Conservation (phyloP, 768 basidiomycete species). For the Panaeolus cyanescens region DNA sequence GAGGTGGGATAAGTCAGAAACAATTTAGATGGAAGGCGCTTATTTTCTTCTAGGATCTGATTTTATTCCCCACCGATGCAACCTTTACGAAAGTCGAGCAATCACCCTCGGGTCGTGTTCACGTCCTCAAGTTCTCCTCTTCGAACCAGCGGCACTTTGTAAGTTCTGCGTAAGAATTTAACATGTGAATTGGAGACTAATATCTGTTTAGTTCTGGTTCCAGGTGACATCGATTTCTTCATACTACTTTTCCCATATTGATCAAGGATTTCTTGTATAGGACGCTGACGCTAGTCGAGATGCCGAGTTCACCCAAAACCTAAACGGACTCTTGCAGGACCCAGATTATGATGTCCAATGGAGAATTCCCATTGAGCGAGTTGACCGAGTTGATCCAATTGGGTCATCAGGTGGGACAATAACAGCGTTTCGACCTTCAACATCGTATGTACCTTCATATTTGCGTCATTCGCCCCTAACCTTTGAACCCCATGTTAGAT, state of each 20-base stretch:
- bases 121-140: constrained; percentile 90
- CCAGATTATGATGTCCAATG: constrained; percentile 64
- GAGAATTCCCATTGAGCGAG: constrained; percentile 37
- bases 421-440: constrained; percentile 26
- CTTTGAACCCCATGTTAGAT: constrained; percentile 9
- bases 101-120: constrained; percentile 65
- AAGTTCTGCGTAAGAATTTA: constrained; percentile 6
- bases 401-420: constrained; percentile 46
- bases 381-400: constrained; percentile 42
- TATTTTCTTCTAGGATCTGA: constrained; percentile 62
- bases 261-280: constrained; percentile 32
- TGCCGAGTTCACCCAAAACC: constrained; percentile 69
- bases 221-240: constrained; percentile 51
- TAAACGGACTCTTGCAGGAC: constrained; percentile 72
- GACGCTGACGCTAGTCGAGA: constrained; percentile 70
- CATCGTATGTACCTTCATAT: constrained; percentile 31
- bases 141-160: constrained; percentile 92
- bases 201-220: constrained; percentile 74
- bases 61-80: constrained; percentile 87
- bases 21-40: constrained; percentile 6
- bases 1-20: constrained; percentile 48
- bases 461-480: background rate
- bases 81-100: constrained; percentile 75
- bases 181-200: constrained; percentile 8
- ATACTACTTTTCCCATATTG: background rate